Percentiles rank a stretch among this genome's conserved stretches.
These are phyloP conservation scores for Penicillium ochrochloron DNA, from an alignment of 495 filamentous ascomycete species.

Conservation along the genomic window DNA sequence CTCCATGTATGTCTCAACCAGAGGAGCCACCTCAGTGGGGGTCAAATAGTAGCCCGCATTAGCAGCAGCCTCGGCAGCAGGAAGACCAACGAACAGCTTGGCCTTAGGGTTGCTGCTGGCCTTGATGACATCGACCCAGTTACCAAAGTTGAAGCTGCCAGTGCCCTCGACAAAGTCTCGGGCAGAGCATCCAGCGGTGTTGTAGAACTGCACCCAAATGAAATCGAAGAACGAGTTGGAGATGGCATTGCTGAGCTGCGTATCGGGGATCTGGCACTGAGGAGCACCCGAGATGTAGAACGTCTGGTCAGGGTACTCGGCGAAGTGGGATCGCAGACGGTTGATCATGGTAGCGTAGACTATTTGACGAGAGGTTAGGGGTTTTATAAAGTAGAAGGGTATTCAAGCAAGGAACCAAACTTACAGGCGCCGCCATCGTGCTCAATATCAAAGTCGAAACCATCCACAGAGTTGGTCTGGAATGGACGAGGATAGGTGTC, in stretches of 20 bases:
- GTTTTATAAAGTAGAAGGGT: conserved; percentile 18
- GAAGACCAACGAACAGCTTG: conserved; percentile 68
- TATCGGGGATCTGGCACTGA: conserved; percentile 65
- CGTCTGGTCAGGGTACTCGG: conserved; percentile 42
- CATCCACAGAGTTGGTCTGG: conserved; percentile 63
- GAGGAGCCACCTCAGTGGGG: conserved; percentile 47
- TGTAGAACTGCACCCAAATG: conserved; percentile 74
- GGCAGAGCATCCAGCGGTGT: conserved; percentile 60
- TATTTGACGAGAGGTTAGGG: conserved; percentile 17
- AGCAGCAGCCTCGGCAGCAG: conserved; percentile 48
- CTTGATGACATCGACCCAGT: conserved; percentile 68
- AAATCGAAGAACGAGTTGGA: conserved; percentile 59
- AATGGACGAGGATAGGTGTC: conserved; percentile 59
- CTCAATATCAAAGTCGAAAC: conserved; percentile 75
- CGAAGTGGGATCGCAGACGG: conserved; percentile 56
- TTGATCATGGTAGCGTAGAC: conserved; percentile 52
- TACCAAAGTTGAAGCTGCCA: conserved; percentile 63
- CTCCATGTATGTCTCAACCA: conserved; percentile 56
- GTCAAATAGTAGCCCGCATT: conserved; percentile 49
- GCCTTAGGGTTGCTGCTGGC: conserved; percentile 59
- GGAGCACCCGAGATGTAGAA: conserved; percentile 71
- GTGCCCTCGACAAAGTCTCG: conserved; percentile 45
- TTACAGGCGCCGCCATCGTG: conserved; percentile 49
- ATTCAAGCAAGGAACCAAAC: conserved; percentile 22
- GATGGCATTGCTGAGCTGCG: conserved; percentile 58